Percentiles rank a stretch among this genome's conserved stretches.
Conservation (phyloP, 805 yeast genomes). For the Teunomyces stri region DNA sequence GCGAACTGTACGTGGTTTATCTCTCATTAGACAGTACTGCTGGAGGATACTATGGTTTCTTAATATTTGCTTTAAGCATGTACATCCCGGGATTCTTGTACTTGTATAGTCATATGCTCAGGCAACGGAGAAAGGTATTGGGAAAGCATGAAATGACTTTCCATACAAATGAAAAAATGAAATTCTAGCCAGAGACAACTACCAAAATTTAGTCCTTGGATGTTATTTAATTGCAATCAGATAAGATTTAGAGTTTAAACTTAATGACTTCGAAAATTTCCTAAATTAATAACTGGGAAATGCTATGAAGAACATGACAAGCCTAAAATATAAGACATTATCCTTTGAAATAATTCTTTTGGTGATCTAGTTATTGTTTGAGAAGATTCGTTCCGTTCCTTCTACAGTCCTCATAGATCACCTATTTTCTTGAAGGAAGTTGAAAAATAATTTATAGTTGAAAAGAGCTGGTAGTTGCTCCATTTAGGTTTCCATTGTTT, state of each 20-base stretch:
- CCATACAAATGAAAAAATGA: neutral
- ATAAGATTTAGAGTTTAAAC: neutral
- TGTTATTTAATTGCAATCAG: too few relatives aligned
- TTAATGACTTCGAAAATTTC: neutral
- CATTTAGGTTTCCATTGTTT: too few relatives aligned
- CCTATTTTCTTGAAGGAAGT: too few relatives aligned
- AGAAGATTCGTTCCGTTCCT: too few relatives aligned
- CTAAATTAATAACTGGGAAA: neutral
- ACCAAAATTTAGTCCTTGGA: too few relatives aligned
- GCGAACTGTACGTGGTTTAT: neutral
- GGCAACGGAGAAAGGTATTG: slow-evolving; percentile 24
- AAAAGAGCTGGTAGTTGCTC: too few relatives aligned
- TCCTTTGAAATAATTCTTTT: too few relatives aligned
- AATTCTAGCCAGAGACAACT: too few relatives aligned
- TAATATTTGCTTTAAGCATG: slow-evolving; percentile 18
- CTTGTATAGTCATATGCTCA: slow-evolving; percentile 29
- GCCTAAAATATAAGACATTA: too few relatives aligned
- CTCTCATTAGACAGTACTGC: neutral
- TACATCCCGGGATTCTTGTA: slow-evolving; percentile 31
- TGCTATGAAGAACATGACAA: neutral
- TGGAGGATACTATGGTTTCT: slow-evolving; percentile 17
- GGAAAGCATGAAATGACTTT: neutral
- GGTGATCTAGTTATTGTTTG: too few relatives aligned
- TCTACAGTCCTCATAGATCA: too few relatives aligned
- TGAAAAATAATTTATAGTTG: too few relatives aligned